These are phyloP conservation scores for Colletotrichum sojae DNA, from an alignment of 2,329 filamentous ascomycete species.

Conservation along the genomic window DNA sequence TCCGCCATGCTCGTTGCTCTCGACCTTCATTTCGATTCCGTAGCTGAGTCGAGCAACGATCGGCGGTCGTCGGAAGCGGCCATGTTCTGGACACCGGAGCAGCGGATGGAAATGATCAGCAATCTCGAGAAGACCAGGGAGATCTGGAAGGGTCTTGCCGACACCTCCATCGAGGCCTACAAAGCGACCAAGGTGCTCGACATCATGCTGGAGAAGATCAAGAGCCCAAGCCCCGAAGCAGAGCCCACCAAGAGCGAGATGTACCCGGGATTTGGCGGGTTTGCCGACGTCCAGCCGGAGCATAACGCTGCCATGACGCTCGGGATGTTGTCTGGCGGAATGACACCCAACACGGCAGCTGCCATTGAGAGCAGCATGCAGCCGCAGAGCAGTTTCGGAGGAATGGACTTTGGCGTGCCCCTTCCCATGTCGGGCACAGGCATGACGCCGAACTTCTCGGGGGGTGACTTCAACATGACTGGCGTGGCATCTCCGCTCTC, in stretches of 20 bases:
- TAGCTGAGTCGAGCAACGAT: constrained; percentile 58
- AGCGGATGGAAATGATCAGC: constrained; percentile 81
- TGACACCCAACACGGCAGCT: constrained; percentile 50
- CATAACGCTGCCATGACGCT: constrained; percentile 59
- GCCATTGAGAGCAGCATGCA: constrained; percentile 49
- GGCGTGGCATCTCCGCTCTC: constrained; percentile 63
- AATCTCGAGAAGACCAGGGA: constrained; percentile 79
- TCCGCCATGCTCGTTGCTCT: constrained; percentile 88
- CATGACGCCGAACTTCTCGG: constrained; percentile 55
- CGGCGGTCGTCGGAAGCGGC: constrained; percentile 59
- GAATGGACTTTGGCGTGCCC: constrained; percentile 59
- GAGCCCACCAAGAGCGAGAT: constrained; percentile 42
- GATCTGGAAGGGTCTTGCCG: constrained; percentile 85
- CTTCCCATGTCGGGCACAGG: constrained; percentile 49
- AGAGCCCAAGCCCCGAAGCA: constrained; percentile 55
- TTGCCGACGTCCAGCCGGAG: constrained; percentile 50
- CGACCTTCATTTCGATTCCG: constrained; percentile 81
- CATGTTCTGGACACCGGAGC: constrained; percentile 70
- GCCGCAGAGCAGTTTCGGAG: constrained; percentile 59
- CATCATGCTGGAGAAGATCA: constrained; percentile 87
- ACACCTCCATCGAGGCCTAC: constrained; percentile 88
- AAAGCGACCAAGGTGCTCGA: constrained; percentile 87
- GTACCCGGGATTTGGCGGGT: constrained; percentile 46
- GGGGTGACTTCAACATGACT: constrained; percentile 51
- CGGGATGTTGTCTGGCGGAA: constrained; percentile 57